These are phyloP conservation scores for Exophiala xenobiotica DNA, from an alignment of 2,329 filamentous ascomycete genomes.

Conservation along the genomic window DNA sequence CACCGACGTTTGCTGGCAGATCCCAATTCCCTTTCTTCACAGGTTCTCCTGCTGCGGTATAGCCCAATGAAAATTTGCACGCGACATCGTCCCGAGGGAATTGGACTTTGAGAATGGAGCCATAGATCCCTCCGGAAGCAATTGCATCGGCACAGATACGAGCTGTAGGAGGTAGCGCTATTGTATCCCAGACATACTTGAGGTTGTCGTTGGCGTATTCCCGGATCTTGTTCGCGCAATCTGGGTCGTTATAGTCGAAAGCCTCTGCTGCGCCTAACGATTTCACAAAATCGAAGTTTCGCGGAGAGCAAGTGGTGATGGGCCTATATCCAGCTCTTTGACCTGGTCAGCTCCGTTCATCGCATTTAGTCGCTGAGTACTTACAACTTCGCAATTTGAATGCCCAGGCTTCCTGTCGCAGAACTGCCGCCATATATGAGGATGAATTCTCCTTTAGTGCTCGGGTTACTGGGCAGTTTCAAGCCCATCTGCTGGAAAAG, in stretches of 20 bases:
- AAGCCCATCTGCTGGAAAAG: conserved; percentile 37
- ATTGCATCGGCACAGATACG: conserved; percentile 38
- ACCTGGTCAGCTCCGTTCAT: not conserved
- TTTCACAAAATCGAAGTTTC: conserved; percentile 37
- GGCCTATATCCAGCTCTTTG: conserved; percentile 34
- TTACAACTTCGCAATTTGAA: conserved; percentile 43
- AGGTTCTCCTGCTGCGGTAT: conserved; percentile 36
- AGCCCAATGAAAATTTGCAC: conserved; percentile 34
- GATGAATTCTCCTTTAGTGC: conserved; percentile 31
- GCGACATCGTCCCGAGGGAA: conserved; percentile 37
- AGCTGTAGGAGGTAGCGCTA: conserved; percentile 33
- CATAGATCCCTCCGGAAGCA: conserved; percentile 36
- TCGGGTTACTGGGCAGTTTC: conserved; percentile 30
- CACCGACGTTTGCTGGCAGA: conserved; percentile 32
- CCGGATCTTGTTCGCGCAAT: conserved; percentile 35
- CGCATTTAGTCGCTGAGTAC: too few species aligned
- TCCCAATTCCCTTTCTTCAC: conserved; percentile 24
- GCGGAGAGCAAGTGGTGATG: conserved; percentile 38
- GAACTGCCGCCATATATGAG: conserved; percentile 44
- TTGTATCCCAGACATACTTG: conserved; percentile 40
- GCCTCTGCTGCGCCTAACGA: conserved; percentile 37
- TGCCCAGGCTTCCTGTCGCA: conserved; percentile 40
- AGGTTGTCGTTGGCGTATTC: conserved; percentile 39
- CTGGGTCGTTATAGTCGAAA: conserved; percentile 40
- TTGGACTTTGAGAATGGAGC: conserved; percentile 31